These are phyloP conservation scores for Prototheca wickerhamii DNA, from an alignment of 163 green algal genomes.

Conservation along the genomic window DNA sequence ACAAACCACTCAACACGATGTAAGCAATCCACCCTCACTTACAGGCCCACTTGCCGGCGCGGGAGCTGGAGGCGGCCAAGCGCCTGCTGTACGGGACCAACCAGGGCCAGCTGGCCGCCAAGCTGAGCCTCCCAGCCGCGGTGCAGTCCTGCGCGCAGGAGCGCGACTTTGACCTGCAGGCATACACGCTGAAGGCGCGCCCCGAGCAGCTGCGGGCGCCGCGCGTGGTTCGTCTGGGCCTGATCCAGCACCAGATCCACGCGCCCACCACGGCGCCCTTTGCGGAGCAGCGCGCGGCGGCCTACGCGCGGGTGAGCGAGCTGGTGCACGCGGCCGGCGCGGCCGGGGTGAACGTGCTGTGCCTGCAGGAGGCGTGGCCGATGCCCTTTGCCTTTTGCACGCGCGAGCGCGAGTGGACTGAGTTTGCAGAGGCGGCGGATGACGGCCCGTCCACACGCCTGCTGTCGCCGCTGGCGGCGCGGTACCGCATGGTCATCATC, in stretches of 20 bases:
- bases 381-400: conserved; percentile 96
- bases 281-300: conserved; percentile 61
- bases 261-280: conserved; percentile 76
- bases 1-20: neutral
- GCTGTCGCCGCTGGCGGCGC: conserved; percentile 46
- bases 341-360: conserved; percentile 75
- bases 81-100: conserved; percentile 74
- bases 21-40: neutral
- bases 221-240: conserved; percentile 58
- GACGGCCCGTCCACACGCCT: conserved; percentile 36
- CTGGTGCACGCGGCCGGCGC: conserved; percentile 67
- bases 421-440: conserved; percentile 80
- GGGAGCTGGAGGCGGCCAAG: conserved; percentile 58
- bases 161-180: conserved; percentile 39
- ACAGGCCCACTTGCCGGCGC: conserved; percentile 45
- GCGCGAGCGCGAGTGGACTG: conserved; percentile 80
- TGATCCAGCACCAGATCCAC: conserved; percentile 83
- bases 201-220: conserved; percentile 70
- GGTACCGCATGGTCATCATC: conserved; percentile 75
- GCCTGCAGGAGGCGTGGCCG: conserved; percentile 83
- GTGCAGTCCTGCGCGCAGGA: neutral
- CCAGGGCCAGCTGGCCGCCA: conserved; percentile 41
- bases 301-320: conserved; percentile 29
- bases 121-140: neutral
- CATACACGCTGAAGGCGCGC: conserved; percentile 60